Base-by-base conservation (phyloP, 2,329 filamentous ascomycete species). In the Colletotrichum spinosum region DNA sequence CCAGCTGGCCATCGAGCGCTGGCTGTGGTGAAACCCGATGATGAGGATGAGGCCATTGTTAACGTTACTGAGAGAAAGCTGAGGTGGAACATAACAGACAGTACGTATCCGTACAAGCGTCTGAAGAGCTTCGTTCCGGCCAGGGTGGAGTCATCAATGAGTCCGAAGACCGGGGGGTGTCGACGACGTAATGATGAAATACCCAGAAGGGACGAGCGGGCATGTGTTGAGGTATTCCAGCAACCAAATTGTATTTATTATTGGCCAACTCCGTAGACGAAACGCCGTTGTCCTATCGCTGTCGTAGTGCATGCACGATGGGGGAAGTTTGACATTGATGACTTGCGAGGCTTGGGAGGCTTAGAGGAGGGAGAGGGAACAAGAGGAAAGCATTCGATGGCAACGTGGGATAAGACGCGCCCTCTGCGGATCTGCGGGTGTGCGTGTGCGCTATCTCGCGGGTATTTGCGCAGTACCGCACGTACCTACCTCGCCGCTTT, bases 191-290 rank as follows among this genome's bases (percentile, higher is more conserved):
- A 52, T 61, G 39, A 61, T 60, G 51, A 41, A 62, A 52, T 38
- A 37, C 37, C 13, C 56, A 62, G 51, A 46, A 62, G 58, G 58
- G 58, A 62, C 51, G 58, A 62, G 62, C 62, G 57, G 41, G 45
- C 57, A 62, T 51, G 57, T 46, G 46, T 11, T 39, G 35, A 65
- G 57, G 62, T 61, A 46, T 56, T 55, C 52, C 48, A 56, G 48
- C 13, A 56, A 48, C 11, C 7, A 65, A 62, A 62, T 45, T 48
- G 52, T 62, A 48, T 52, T 33, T 12, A 38, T 33, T 25, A 25
- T 25, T 25, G 25, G 25, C 25, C 25, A 25, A 25, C 25, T 25
- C 25, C 25, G 25, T 25, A 25, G 25, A 25, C 25, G 4, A 25
- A 25, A 25, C 25, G 25, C 25, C 25, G 4, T 25, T 25, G 4